Percentiles rank a stretch among this genome's conserved stretches.
phyloP scores from a whole-genome alignment of 179 eudicot genomes.

The Heliamphora pulchella region DNA sequence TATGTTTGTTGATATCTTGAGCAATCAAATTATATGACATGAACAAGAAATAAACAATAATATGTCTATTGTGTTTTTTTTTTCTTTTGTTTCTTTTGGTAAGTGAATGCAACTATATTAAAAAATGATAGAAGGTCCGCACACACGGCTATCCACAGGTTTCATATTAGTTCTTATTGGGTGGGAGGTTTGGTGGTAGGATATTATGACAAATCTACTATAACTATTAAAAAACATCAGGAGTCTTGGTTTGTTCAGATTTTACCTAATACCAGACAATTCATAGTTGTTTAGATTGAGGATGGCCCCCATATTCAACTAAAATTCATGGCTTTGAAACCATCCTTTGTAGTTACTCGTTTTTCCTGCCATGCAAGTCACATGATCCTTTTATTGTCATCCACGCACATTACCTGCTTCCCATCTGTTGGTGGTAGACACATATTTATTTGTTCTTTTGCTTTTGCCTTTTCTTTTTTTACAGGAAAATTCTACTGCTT shows the following conservation, averaged over 20 bases:
- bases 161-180: too few relatives aligned
- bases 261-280: background rate
- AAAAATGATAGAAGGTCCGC: too few relatives aligned
- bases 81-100: too few relatives aligned
- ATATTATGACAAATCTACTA: background rate
- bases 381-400: background rate
- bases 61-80: too few relatives aligned
- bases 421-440: background rate
- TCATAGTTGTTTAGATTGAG: background rate
- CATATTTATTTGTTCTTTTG: background rate
- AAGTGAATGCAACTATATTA: too few relatives aligned
- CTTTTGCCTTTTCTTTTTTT: background rate
- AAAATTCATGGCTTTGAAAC: constrained; percentile 4
- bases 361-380: background rate
- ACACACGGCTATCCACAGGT: too few relatives aligned
- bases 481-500: constrained; percentile 77
- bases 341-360: background rate
- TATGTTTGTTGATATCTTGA: too few relatives aligned
- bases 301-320: background rate
- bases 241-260: constrained; percentile 8
- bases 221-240: background rate
- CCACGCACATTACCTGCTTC: background rate
- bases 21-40: too few relatives aligned
- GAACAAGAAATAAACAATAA: too few relatives aligned
- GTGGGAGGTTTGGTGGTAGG: background rate